A percentile compares a stretch with the other conserved stretches of the same genome.
Conservation (phyloP, 257 asterid genomes). For the Solanum etuberosum region DNA sequence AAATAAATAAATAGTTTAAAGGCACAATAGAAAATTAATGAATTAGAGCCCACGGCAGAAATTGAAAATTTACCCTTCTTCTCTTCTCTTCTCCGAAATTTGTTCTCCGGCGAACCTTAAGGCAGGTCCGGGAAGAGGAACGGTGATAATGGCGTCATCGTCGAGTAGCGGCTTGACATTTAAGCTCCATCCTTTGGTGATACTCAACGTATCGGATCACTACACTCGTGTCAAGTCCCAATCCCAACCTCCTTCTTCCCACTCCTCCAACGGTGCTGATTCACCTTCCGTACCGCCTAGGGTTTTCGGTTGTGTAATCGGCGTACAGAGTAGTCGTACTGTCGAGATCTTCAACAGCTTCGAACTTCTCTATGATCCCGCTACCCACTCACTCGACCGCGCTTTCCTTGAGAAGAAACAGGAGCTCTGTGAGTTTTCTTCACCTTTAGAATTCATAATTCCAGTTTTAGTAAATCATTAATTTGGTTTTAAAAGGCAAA, state of each 20-base stretch:
- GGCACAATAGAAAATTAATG: not conserved
- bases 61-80: not conserved
- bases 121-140: not conserved
- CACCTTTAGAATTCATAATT: not conserved
- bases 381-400: slow-evolving; percentile 72
- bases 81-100: not conserved
- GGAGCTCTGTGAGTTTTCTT: slow-evolving; percentile 65
- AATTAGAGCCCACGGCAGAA: not conserved
- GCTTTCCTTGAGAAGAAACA: slow-evolving; percentile 84
- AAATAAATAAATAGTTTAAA: no score
- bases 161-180: slow-evolving; percentile 94
- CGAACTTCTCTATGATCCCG: slow-evolving; percentile 72
- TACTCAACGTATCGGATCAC: slow-evolving; percentile 94
- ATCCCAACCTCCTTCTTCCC: slow-evolving; percentile 34
- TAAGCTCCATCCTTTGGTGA: slow-evolving; percentile 92
- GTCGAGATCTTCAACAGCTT: slow-evolving; percentile 97
- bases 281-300: slow-evolving; percentile 31
- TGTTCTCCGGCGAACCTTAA: not conserved
- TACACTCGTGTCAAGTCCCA: slow-evolving; percentile 83
- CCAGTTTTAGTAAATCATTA: not conserved
- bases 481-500: not conserved
- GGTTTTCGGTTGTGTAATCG: slow-evolving; percentile 95
- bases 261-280: slow-evolving; percentile 19
- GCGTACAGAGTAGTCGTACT: slow-evolving; percentile 87
- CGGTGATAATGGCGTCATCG: slow-evolving; percentile 60